These are phyloP conservation scores for Beta macrorhiza DNA, from an alignment of 179 eudicot species.

Conservation along the genomic window DNA sequence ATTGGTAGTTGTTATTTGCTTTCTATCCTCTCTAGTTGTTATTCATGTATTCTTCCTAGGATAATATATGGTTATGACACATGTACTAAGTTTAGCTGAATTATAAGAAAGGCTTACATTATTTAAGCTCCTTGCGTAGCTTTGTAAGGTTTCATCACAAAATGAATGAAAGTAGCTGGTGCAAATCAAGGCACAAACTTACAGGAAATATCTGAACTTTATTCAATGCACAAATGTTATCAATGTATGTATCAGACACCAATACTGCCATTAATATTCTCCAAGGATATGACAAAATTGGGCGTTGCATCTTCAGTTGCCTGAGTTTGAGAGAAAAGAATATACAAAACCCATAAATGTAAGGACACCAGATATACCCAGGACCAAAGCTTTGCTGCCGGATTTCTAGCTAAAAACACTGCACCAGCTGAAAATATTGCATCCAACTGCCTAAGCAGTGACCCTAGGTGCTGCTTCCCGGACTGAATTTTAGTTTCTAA, in stretches of 20 bases:
- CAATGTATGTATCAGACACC: constrained; percentile 35
- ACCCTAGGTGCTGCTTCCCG: constrained; percentile 75
- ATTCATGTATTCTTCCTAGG: too few relatives aligned
- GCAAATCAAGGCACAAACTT: too few relatives aligned
- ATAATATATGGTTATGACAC: too few relatives aligned
- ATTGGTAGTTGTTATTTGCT: too few relatives aligned
- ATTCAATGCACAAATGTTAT: too few relatives aligned
- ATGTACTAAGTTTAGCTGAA: too few relatives aligned
- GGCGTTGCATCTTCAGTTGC: constrained; percentile 55
- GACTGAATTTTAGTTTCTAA: constrained; percentile 55
- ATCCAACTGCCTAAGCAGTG: constrained; percentile 75
- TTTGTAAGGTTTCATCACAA: too few relatives aligned
- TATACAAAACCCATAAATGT: constrained; percentile 89
- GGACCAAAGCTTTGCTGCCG: constrained; percentile 71
- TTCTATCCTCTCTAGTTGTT: too few relatives aligned
- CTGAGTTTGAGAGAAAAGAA: constrained; percentile 62
- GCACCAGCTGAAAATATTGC: constrained; percentile 68
- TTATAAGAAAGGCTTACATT: too few relatives aligned
- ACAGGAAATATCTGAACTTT: too few relatives aligned
- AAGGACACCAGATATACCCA: constrained; percentile 69
- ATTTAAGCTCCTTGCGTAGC: too few relatives aligned
- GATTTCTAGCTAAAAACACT: constrained; percentile 66
- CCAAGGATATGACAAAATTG: constrained; percentile 74
- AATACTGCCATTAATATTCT: constrained; percentile 66
- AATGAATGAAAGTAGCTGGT: too few relatives aligned